These are phyloP conservation scores for Starmerella khaoyaiensis DNA, from an alignment of 805 yeast genomes.

Conservation along the genomic window DNA sequence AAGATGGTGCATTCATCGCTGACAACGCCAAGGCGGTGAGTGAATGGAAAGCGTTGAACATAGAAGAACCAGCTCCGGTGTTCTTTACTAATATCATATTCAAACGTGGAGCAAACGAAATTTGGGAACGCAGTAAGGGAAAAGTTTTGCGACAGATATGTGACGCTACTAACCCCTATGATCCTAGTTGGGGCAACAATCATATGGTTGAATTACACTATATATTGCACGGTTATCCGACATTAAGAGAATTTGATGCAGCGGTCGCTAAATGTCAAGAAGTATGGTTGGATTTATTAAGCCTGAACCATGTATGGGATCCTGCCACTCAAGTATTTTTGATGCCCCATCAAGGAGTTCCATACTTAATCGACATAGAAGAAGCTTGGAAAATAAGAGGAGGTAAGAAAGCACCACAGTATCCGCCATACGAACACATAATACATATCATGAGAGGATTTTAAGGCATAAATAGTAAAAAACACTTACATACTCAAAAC, in stretches of 20 bases:
- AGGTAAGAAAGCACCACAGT: background rate
- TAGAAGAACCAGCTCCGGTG: background rate
- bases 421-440: background rate
- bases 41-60: background rate
- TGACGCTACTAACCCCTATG: conserved; percentile 26
- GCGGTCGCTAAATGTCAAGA: conserved; percentile 21
- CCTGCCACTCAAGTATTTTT: conserved; percentile 6
- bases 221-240: conserved; percentile 23
- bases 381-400: conserved; percentile 2
- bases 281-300: conserved; percentile 22
- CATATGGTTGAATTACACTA: conserved; percentile 29
- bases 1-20: conserved; percentile 22
- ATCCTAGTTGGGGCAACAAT: conserved; percentile 23
- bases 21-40: conserved; percentile 10
- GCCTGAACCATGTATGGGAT: conserved; percentile 25
- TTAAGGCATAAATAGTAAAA: too few relatives aligned
- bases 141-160: conserved; percentile 24
- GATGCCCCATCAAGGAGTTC: conserved; percentile 5
- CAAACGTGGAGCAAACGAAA: conserved; percentile 13
- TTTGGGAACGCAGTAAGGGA: conserved; percentile 1
- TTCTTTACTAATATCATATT: conserved; percentile 5
- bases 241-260: conserved; percentile 12
- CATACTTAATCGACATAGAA: background rate
- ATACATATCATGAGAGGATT: background rate
- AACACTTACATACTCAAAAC: background rate